These are phyloP conservation scores for Russula vinacea DNA, from an alignment of 768 basidiomycete species.

Conservation along the genomic window DNA sequence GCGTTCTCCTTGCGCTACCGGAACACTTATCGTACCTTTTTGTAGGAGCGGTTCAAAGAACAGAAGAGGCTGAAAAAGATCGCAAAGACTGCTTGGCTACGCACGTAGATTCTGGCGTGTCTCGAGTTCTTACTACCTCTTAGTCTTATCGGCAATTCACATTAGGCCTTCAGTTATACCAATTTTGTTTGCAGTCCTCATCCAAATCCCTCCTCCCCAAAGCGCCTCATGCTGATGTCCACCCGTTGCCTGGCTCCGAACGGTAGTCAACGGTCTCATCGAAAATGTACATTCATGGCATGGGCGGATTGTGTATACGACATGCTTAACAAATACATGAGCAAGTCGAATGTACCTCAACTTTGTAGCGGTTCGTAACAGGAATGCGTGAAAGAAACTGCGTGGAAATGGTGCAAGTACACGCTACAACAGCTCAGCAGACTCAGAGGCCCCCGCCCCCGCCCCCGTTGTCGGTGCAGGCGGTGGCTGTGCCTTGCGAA, in stretches of 20 bases:
- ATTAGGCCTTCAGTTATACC: conserved; percentile 18
- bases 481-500: conserved; percentile 55
- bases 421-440: conserved; percentile 19
- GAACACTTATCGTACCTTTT: conserved; percentile 19
- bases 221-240: background rate
- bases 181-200: conserved; percentile 8
- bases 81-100: conserved; percentile 84
- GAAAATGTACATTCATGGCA: conserved; percentile 12
- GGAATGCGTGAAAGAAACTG: background rate
- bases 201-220: background rate
- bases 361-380: conserved; percentile 10
- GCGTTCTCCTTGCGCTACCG: background rate
- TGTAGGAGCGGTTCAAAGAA: conserved; percentile 80
- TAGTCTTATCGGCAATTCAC: conserved; percentile 2
- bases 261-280: conserved; percentile 5
- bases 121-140: conserved; percentile 9
- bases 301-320: conserved; percentile 18
- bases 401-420: background rate
- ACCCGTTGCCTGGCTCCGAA: conserved; percentile 5
- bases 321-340: conserved; percentile 5
- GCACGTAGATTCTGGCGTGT: conserved; percentile 45
- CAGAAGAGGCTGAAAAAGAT: conserved; percentile 80
- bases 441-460: conserved; percentile 18
- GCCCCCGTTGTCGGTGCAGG: background rate
- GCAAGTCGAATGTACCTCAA: conserved; percentile 17